Conservation (phyloP, 371 early-diverging fungal genomes). For the Mortierella sp. region DNA sequence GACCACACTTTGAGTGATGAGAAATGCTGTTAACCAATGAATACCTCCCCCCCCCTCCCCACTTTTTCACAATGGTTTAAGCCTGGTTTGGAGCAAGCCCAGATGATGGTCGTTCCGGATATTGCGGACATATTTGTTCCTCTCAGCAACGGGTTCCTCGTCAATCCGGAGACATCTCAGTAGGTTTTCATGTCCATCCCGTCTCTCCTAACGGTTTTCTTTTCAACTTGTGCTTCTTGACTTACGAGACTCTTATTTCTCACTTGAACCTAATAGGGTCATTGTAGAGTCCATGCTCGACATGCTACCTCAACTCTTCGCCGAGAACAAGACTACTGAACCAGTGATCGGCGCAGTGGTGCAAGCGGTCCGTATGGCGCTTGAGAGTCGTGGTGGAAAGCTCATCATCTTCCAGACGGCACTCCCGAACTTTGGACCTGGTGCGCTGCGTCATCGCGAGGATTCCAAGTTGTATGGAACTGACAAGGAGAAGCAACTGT, state of each 20-base stretch:
- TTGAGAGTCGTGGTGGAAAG: conserved; percentile 89
- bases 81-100: conserved; percentile 82
- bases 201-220: not conserved
- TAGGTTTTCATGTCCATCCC: not conserved
- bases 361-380: conserved; percentile 76
- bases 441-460: conserved; percentile 87
- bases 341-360: conserved; percentile 88
- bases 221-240: not conserved
- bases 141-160: conserved; percentile 85
- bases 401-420: conserved; percentile 85
- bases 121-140: conserved; percentile 94
- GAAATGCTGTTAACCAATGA: not conserved
- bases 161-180: conserved; percentile 80
- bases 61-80: conserved; percentile 28
- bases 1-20: too few species aligned
- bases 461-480: conserved; percentile 89
- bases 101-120: conserved; percentile 96
- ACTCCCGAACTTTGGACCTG: conserved; percentile 89
- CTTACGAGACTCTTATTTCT: conserved; percentile 1
- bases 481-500: conserved; percentile 90
- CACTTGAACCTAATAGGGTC: conserved; percentile 45
- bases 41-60: too few species aligned
- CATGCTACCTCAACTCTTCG: conserved; percentile 82
- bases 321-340: conserved; percentile 74
- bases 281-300: conserved; percentile 85